A percentile compares a stretch with the other conserved stretches of the same genome.
phyloP scores from a whole-genome alignment of 768 basidiomycete species.

The Agrocybe pediades region DNA sequence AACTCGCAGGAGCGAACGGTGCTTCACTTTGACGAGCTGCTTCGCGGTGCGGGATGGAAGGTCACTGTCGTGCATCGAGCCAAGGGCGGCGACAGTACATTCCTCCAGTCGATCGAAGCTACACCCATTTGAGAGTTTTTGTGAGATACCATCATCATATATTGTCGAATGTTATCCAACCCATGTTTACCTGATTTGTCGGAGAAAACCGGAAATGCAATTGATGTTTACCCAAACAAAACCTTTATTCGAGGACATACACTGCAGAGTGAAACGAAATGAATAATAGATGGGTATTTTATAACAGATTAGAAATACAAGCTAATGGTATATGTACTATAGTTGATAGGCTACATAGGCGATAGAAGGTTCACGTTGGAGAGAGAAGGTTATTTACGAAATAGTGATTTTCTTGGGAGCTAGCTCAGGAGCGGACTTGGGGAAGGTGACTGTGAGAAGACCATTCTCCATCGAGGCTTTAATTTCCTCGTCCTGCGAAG shows the following conservation, averaged over 20 bases:
- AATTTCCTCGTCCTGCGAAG: constrained; percentile 28
- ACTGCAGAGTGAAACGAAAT: too few species aligned
- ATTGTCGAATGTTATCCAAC: too few species aligned
- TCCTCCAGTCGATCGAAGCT: not conserved
- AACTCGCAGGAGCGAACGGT: constrained; percentile 42
- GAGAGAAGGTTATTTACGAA: constrained; percentile 25
- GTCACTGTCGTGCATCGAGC: not conserved
- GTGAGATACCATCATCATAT: too few species aligned
- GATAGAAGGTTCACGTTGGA: too few species aligned
- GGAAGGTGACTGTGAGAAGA: constrained; percentile 50
- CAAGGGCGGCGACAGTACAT: not conserved
- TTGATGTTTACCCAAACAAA: too few species aligned
- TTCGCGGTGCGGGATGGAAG: constrained; percentile 33
- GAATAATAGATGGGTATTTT: too few species aligned
- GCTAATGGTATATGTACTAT: too few species aligned
- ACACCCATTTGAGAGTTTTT: not conserved
- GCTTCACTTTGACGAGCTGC: constrained; percentile 28
- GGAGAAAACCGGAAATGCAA: too few species aligned
- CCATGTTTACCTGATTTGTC: too few species aligned
- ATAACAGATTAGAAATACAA: too few species aligned
- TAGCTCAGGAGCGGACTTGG: constrained; percentile 38
- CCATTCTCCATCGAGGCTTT: constrained; percentile 48
- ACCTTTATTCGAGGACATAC: too few species aligned
- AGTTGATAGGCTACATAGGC: too few species aligned
- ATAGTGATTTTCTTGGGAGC: constrained; percentile 33